A percentile compares a stretch with the other conserved stretches of the same genome.
Conservation (phyloP, 108 stramenopile genomes). For the Craspedostauros australis region DNA sequence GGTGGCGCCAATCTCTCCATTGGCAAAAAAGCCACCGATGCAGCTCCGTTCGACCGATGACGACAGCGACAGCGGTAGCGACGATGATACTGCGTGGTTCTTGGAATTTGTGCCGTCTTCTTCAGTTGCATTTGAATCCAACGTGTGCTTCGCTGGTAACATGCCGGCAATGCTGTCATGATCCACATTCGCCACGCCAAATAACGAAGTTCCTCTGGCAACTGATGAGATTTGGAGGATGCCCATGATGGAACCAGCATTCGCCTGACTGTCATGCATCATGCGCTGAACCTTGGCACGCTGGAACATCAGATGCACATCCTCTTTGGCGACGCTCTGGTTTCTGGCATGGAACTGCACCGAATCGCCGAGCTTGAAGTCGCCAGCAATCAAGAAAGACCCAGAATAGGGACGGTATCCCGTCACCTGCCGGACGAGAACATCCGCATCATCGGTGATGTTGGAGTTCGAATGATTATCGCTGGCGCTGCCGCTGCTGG, state of each 20-base stretch:
- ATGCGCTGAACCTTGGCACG: conserved; percentile 22
- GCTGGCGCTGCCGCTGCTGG: too few species aligned
- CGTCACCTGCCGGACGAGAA: conserved; percentile 22
- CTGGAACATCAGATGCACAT: conserved; percentile 11
- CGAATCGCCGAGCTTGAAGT: conserved; percentile 8
- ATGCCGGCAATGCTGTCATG: too few species aligned
- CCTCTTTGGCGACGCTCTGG: conserved; percentile 1
- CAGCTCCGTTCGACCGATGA: background rate
- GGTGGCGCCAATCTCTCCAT: conserved; percentile 26
- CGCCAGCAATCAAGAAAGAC: conserved; percentile 13
- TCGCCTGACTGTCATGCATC: conserved; percentile 8
- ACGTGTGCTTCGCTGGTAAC: background rate
- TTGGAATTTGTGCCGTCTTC: too few species aligned
- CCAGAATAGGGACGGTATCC: conserved; percentile 23
- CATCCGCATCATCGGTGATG: conserved; percentile 1
- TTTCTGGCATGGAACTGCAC: conserved; percentile 28
- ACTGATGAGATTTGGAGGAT: background rate
- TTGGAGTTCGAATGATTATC: too few species aligned
- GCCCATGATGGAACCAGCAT: background rate
- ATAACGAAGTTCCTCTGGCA: too few species aligned
- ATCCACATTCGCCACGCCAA: too few species aligned
- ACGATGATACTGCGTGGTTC: too few species aligned
- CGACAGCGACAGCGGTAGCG: too few species aligned
- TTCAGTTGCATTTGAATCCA: too few species aligned
- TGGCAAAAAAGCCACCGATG: conserved; percentile 30